phyloP scores from a whole-genome alignment of 768 basidiomycete genomes.

The Russula sp. region DNA sequence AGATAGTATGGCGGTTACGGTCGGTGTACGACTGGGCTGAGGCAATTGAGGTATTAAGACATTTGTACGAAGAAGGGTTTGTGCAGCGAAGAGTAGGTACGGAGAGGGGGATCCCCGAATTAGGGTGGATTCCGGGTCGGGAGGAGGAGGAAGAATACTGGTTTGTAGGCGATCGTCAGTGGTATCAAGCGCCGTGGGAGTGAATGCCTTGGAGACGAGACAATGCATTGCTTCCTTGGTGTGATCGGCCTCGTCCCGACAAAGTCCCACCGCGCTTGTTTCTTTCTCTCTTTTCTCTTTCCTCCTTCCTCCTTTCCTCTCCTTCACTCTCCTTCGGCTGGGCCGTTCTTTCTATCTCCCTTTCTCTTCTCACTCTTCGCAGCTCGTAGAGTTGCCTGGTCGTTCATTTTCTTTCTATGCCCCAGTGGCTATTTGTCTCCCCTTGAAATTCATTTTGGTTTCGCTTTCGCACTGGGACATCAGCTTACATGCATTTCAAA shows the following conservation, averaged over 20 bases:
- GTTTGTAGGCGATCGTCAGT: slow-evolving; percentile 50
- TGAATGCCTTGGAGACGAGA: too few relatives aligned
- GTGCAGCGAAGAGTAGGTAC: slow-evolving; percentile 32
- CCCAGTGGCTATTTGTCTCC: slow-evolving; percentile 37
- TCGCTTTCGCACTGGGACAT: not conserved
- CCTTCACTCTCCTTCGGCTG: slow-evolving; percentile 12
- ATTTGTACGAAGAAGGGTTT: slow-evolving; percentile 46
- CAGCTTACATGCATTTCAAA: slow-evolving; percentile 34
- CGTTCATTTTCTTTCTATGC: slow-evolving; percentile 27
- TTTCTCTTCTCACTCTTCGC: not conserved
- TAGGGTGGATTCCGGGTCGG: slow-evolving; percentile 33
- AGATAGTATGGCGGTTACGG: slow-evolving; percentile 65
- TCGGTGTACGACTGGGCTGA: slow-evolving; percentile 73
- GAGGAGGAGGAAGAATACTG: slow-evolving; percentile 52
- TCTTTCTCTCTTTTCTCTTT: not conserved
- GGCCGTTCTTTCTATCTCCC: slow-evolving; percentile 8
- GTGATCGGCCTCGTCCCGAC: too few relatives aligned
- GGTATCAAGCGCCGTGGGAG: slow-evolving; percentile 46
- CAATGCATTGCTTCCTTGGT: too few relatives aligned
- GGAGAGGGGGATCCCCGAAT: slow-evolving; percentile 12
- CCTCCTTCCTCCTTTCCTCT: not conserved
- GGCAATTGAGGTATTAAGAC: slow-evolving; percentile 51
- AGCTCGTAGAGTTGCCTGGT: slow-evolving; percentile 23
- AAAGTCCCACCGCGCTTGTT: not conserved
- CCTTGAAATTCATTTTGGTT: slow-evolving; percentile 19